Percentiles rank a stretch among this genome's conserved stretches.
These are phyloP conservation scores for Aspergillus sclerotiicarbonarius DNA, from an alignment of 495 filamentous ascomycete genomes.

Conservation along the genomic window DNA sequence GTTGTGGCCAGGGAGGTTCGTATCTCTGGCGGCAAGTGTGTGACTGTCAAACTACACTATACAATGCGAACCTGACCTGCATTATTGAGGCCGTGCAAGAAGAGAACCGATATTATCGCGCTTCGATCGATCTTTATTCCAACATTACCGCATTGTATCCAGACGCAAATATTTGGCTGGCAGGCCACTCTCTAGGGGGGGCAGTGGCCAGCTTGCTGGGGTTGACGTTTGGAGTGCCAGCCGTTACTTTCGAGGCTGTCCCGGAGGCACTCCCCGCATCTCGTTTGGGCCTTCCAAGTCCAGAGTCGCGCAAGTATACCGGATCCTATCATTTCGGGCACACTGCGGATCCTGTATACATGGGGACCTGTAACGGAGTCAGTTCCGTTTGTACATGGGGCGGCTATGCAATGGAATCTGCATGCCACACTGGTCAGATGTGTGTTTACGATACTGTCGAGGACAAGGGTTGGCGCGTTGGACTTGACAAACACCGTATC, in stretches of 20 bases:
- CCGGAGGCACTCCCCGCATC: constrained; percentile 84
- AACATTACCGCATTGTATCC: constrained; percentile 92
- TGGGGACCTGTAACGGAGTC: constrained; percentile 89
- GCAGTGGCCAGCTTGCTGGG: constrained; percentile 81
- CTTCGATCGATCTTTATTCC: constrained; percentile 80
- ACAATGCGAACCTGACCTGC: constrained; percentile 88
- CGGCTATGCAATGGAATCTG: constrained; percentile 91
- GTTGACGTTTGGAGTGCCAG: constrained; percentile 84
- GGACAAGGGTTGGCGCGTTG: constrained; percentile 87
- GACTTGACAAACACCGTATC: constrained; percentile 82
- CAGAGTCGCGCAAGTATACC: constrained; percentile 67
- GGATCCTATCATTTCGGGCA: constrained; percentile 93
- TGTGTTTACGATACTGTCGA: constrained; percentile 89
- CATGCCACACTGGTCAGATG: constrained; percentile 83
- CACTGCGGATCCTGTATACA: constrained; percentile 91
- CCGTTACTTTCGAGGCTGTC: constrained; percentile 85
- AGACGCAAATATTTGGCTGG: constrained; percentile 78
- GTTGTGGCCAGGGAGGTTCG: constrained; percentile 88
- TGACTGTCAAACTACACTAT: constrained; percentile 80
- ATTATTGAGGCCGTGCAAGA: constrained; percentile 68
- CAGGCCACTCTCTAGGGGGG: constrained; percentile 88
- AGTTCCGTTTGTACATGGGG: constrained; percentile 83
- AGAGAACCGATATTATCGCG: constrained; percentile 87
- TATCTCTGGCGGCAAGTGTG: constrained; percentile 88
- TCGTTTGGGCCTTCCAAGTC: constrained; percentile 81